Evolutionary conservation across 2,329 filamentous ascomycete genomes (phyloP).

Genomic region (Fusarium piperis): DNA sequence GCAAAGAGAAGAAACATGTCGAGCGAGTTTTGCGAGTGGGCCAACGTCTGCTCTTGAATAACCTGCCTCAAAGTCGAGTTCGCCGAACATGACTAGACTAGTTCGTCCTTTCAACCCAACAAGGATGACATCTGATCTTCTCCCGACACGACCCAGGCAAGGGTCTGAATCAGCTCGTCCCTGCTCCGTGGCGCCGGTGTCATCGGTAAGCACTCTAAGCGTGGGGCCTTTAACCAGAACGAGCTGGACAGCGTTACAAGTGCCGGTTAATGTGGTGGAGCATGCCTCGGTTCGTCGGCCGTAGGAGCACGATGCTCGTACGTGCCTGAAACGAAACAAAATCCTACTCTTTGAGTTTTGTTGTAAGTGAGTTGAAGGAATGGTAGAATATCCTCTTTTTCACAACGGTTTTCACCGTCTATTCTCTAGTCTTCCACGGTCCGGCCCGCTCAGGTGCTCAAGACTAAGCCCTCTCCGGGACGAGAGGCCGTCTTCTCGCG

Average conservation of each 20-base stretch:
- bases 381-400: neutral
- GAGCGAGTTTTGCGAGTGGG: neutral
- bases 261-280: neutral
- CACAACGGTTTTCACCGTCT: neutral
- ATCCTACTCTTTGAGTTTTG: neutral
- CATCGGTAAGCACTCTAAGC: conserved; percentile 12
- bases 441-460: conserved; percentile 19
- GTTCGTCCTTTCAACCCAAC: neutral
- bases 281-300: conserved; percentile 3
- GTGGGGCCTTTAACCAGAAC: neutral
- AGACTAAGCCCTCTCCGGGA: conserved; percentile 3
- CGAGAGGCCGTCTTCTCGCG: neutral
- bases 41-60: neutral
- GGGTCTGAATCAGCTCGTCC: neutral
- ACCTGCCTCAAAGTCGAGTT: neutral
- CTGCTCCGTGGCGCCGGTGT: conserved; percentile 2
- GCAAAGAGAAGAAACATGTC: conserved; percentile 1
- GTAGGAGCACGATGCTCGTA: neutral
- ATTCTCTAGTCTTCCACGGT: conserved; percentile 8
- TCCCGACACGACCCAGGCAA: too few species aligned
- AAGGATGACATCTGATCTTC: neutral
- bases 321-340: neutral
- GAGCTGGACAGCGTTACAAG: neutral
- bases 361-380: neutral
- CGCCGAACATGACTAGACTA: neutral